Evolutionary conservation across 345 rosid genomes (phyloP).

Genomic region (Eucalyptus cladocalyx): DNA sequence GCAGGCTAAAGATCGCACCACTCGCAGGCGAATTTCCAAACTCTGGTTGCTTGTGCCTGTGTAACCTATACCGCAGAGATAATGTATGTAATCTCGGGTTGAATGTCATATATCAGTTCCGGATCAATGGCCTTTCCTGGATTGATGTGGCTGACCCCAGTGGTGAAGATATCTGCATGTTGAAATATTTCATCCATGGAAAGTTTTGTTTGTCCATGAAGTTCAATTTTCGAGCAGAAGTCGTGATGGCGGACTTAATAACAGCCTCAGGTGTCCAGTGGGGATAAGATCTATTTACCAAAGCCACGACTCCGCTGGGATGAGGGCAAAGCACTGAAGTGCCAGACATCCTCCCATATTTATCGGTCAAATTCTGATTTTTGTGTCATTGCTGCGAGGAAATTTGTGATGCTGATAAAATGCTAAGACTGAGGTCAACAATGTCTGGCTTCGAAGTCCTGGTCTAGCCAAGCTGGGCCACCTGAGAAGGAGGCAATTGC

Average conservation of each 20-base stretch:
- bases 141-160: conserved; percentile 41
- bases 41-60: conserved; percentile 2
- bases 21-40: neutral
- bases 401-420: conserved; percentile 38
- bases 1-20: neutral
- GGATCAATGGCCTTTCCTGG: conserved; percentile 34
- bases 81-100: conserved; percentile 28
- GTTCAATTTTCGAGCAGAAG: conserved; percentile 19
- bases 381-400: conserved; percentile 7
- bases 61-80: conserved; percentile 22
- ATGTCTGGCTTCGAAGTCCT: conserved; percentile 36
- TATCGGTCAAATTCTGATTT: conserved; percentile 15
- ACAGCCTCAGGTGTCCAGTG: conserved; percentile 26
- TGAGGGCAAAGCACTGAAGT: conserved; percentile 50
- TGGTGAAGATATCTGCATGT: conserved; percentile 23
- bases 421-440: conserved; percentile 33
- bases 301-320: conserved; percentile 6
- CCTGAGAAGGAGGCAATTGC: conserved; percentile 30
- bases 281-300: neutral
- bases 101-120: conserved; percentile 30
- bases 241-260: conserved; percentile 34
- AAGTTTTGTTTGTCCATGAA: conserved; percentile 1
- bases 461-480: conserved; percentile 17
- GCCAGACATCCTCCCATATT: conserved; percentile 18
- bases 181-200: conserved; percentile 18